Evolutionary conservation across 2,329 filamentous ascomycete genomes (phyloP), one percentile per base, ranked within the genome.

Genomic region (Thermothelomyces thermophilus): DNA sequence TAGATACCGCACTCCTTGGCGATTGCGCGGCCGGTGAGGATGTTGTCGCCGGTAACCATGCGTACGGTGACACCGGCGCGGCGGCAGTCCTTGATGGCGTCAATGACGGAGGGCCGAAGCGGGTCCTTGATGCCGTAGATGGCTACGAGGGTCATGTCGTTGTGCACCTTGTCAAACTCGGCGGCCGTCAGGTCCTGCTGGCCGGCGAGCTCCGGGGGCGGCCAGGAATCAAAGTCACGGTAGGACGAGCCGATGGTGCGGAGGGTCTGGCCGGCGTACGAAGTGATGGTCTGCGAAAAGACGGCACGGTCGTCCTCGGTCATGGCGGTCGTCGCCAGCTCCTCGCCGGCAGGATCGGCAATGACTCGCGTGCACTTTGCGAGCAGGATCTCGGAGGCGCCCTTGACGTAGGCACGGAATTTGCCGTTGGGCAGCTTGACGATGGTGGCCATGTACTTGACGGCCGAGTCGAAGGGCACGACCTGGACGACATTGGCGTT

Each of bases 61-160:
- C 58, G 48, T 77, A 87, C 83, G 48, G 80, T 73, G 14, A 89
- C 84, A 48, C 84, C 84, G 16, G 85, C 85, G 22, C 73, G 73
- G 57, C 83, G 77, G 54, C 84, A 87, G 61, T 79, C 79, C 51
- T 73, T 70, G 48, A 89, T 85, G 39, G 85, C 84, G 41, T 80
- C 75, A 13, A 79, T 73, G 19, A 88, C 85, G 57, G 83, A 83
- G 5, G 77, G 74, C 49, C 85, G 74, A 16, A 88, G 77, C 30
- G 85, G 85, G 64, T 89, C 85, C 62, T 87, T 83, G 61, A 89
- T 88, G 58, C 84, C 85, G 42, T 86, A 82, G 35, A 87, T 72
- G 16, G 82, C 81, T 56, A 89, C 69, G 70, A 89, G 86, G 4
- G 77, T 82, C 79, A 91, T 87, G 47, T 86, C 74, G 45, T 76